Evolutionary conservation across 2,329 filamentous ascomycete species (phyloP).

Genomic region (Colletotrichum sansevieriae): DNA sequence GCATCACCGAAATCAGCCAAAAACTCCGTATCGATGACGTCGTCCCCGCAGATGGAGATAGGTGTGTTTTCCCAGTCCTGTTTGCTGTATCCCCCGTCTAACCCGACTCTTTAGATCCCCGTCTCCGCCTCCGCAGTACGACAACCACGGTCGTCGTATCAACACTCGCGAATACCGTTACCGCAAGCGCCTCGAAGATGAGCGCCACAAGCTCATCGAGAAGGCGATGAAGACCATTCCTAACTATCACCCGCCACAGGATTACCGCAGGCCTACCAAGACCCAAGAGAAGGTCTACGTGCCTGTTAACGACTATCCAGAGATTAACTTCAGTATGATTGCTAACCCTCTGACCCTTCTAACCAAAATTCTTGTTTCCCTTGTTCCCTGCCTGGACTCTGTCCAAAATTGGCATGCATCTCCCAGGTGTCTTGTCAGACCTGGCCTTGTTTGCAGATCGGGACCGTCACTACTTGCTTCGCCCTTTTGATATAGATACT

Average conservation of each 20-base stretch:
- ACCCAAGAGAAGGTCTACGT: slow-evolving; percentile 99
- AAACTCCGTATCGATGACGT: slow-evolving; percentile 99
- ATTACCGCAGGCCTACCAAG: slow-evolving; percentile 99
- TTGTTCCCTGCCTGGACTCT: slow-evolving; percentile 55
- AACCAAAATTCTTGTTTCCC: slow-evolving; percentile 62
- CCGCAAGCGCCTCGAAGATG: slow-evolving; percentile 96
- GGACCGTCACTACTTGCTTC: slow-evolving; percentile 51
- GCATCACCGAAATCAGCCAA: slow-evolving; percentile 99
- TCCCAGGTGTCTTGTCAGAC: slow-evolving; percentile 45
- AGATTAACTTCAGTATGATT: slow-evolving; percentile 99
- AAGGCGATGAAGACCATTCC: slow-evolving; percentile 99
- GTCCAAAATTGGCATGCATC: slow-evolving; percentile 57
- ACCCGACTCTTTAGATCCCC: slow-evolving; percentile 76
- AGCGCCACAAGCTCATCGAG: slow-evolving; percentile 98
- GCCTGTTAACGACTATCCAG: slow-evolving; percentile 99
- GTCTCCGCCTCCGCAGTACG: slow-evolving; percentile 95
- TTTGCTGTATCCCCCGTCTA: slow-evolving; percentile 34
- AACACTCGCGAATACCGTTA: slow-evolving; percentile 99
- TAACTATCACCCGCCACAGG: slow-evolving; percentile 98
- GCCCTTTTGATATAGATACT: slow-evolving; percentile 70
- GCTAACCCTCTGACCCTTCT: slow-evolving; percentile 95
- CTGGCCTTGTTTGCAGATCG: slow-evolving; percentile 48
- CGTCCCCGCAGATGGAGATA: slow-evolving; percentile 94
- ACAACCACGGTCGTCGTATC: slow-evolving; percentile 99
- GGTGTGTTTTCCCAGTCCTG: slow-evolving; percentile 68